Evolutionary conservation across 2,329 filamentous ascomycete species (phyloP).

Genomic region (Xylariales sp.): DNA sequence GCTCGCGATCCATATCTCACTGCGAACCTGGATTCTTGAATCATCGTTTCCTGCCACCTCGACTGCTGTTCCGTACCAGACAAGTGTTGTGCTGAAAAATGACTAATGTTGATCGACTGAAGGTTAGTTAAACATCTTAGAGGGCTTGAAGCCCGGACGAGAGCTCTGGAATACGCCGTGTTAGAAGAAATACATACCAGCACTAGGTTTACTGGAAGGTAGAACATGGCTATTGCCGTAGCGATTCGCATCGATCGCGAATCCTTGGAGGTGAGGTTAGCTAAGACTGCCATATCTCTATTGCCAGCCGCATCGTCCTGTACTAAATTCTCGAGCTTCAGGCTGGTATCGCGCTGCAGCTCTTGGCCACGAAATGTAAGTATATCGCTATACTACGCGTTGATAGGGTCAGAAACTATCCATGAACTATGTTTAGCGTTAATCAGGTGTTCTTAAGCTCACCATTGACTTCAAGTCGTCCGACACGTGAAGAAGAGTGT

Average conservation of each 20-base stretch:
- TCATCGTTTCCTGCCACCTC: neutral
- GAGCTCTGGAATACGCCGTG: neutral
- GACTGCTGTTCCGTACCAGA: slow-evolving; percentile 15
- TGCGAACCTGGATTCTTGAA: slow-evolving; percentile 10
- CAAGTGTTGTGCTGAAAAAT: slow-evolving; percentile 23
- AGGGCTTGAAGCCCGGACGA: neutral
- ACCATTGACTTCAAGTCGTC: slow-evolving; percentile 31
- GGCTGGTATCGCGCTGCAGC: slow-evolving; percentile 21
- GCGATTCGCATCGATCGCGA: slow-evolving; percentile 24
- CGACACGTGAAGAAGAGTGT: slow-evolving; percentile 27
- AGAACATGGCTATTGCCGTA: slow-evolving; percentile 29
- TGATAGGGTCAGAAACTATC: neutral
- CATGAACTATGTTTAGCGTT: neutral
- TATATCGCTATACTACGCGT: slow-evolving; percentile 25
- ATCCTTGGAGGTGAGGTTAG: slow-evolving; percentile 2
- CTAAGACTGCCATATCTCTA: slow-evolving; percentile 17
- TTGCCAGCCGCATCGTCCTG: slow-evolving; percentile 9
- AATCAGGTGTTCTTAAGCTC: slow-evolving; percentile 2
- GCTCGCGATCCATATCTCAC: slow-evolving; percentile 50
- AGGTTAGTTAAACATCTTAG: neutral
- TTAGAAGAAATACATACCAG: slow-evolving; percentile 12
- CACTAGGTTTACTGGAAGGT: slow-evolving; percentile 28
- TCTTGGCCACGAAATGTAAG: slow-evolving; percentile 28
- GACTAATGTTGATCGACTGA: neutral
- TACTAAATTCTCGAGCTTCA: slow-evolving; percentile 16